Base-by-base conservation (phyloP, 345 rosid genomes). In the Citrus mangshanensis region DNA sequence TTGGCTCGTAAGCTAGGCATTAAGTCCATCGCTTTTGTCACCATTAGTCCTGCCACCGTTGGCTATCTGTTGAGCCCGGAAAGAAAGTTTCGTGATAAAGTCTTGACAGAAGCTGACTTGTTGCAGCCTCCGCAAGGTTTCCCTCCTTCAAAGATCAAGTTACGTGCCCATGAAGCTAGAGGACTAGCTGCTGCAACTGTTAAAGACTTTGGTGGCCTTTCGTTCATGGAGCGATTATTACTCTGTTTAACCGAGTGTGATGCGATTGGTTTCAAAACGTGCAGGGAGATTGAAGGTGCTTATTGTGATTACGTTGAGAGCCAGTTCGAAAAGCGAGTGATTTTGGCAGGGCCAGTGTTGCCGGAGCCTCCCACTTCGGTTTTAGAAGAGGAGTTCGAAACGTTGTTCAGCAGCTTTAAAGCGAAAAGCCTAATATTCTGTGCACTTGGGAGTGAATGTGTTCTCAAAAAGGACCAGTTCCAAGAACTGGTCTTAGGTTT, bases 401-500 rank as follows among this genome's bases (percentile, higher is more conserved):
- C 24, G 2, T 4, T 59, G 8, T 55, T 83, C 24, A 51, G 69
- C 34, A 35, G 16, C 2, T 81, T 77, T 12, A 28, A 66, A 51
- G 54, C 81, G 3, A 79, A 49, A 30, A 46, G 58, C n/a, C 22
- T 86, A 7, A 67, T 81, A 6, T 83, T 68, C 46, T 84, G 83
- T 61, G 86, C 85, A 51, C 77, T 79, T 54, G 85, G 86, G 6
- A 83, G 86, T 28, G 85, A 83, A 42, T 74, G 78, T 62, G 9
- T 67, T 27, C 74, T 86, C 13, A 42, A 77, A 0, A 78, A 78
- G 69, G 72, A 76, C 66, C 86, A 81, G n/a, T 74, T 86, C 55
- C 83, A 74, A 7, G 85, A 83, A 42, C 38, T 86, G 59, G 6
- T 86, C 3, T 27, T 86, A 42, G 88, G 86, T 61, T 78, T 86